Base-by-base conservation (phyloP, 2,329 filamentous ascomycete species). In the Fonsecaea nubica region DNA sequence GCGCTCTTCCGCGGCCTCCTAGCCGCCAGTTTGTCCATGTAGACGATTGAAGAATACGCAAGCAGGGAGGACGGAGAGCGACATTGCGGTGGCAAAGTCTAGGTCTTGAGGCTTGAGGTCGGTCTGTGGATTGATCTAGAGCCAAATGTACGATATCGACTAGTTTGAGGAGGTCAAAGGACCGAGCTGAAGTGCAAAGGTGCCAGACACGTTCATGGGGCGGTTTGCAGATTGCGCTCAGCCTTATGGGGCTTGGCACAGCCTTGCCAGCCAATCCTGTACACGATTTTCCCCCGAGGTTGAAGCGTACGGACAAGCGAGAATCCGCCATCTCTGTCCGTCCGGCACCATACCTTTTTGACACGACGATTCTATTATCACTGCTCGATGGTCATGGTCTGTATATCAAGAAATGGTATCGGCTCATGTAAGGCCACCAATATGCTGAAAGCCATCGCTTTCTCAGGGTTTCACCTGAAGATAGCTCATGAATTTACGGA, bases 1-100 rank as follows among this genome's bases (percentile, higher is more conserved):
- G 55, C 57, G 36, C 64, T 66, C 40, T 56, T 66, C 7, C 63
- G 63, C 25, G 36, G 36, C 55, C n/a, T 58, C 36, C 36, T 58
- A 7, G 21, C 36, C 1, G 36, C 18, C 35, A 58, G 42, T 25
- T 58, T 40, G 36, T 40, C 35, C 55, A 58, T 58, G 53, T n/a
- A 12, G 8, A 36, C 55, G 25, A 15, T 21, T 18, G 10, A 12
- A 30, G 55, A 35, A 30, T 21, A 30, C 33, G 36, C 12, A 38
- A 21, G 55, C 32, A 42, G 55, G 36, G 30, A 12, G 21, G 7
- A 42, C 25, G 18, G 25, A 13, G 8, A 10, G 21, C 4, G 55
- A 13, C 55, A 58, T 58, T 33, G 4, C 30, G 13, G 1, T n/a
- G 13, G n/a, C 21, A 40, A 30, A 38, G 55, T 36, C 55, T 4